Evolutionary conservation across 352 stramenopile genomes (phyloP).

Genomic region (Peronospora belbahrii): DNA sequence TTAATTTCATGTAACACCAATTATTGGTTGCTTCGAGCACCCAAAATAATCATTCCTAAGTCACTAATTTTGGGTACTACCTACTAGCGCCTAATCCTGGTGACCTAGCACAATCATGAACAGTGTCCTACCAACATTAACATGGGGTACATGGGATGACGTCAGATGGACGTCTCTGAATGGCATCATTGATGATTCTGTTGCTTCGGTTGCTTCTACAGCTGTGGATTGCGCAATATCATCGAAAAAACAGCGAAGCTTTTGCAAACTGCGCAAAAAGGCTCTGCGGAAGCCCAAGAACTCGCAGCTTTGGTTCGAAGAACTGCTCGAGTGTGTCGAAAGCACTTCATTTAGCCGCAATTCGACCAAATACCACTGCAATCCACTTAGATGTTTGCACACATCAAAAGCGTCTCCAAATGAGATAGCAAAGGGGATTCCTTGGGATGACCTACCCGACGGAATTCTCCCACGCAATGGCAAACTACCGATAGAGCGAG

Average conservation of each 20-base stretch:
- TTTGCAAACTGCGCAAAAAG: conserved; percentile 43
- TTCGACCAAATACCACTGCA: conserved; percentile 44
- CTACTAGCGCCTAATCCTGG: neutral
- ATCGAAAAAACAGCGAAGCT: conserved; percentile 27
- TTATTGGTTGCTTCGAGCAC: no score
- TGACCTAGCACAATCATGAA: conserved; percentile 40
- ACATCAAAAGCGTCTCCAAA: neutral
- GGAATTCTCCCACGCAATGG: conserved; percentile 67
- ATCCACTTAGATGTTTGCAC: conserved; percentile 48
- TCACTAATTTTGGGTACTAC: no score
- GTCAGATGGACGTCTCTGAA: conserved; percentile 8
- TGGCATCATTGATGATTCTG: neutral
- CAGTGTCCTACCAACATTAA: conserved; percentile 52
- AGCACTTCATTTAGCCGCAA: conserved; percentile 26
- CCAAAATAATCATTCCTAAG: no score
- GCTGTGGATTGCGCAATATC: neutral
- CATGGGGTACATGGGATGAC: conserved; percentile 73
- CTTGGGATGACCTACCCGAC: conserved; percentile 47
- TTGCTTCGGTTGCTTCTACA: neutral
- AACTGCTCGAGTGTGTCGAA: conserved; percentile 55
- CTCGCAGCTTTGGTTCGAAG: conserved; percentile 67
- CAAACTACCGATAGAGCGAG: conserved; percentile 42
- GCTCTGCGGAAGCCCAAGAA: conserved; percentile 33
- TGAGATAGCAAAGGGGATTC: conserved; percentile 27
- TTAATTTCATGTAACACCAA: no score